phyloP scores from a whole-genome alignment of 2,329 filamentous ascomycete genomes.

The Aspergillus sp. region DNA sequence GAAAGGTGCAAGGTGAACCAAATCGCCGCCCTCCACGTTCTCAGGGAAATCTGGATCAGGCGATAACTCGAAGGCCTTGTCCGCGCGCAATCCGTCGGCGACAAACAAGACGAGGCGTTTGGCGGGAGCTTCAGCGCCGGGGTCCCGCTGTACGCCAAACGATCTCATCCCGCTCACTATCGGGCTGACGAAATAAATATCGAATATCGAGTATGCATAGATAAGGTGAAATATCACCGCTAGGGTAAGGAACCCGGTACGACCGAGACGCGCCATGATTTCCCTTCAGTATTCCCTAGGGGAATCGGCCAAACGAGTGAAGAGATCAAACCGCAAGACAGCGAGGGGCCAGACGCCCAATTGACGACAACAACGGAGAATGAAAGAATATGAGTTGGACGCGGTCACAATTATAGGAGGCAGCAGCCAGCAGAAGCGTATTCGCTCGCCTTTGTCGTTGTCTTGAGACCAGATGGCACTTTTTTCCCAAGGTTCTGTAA shows the following conservation, averaged over 20 bases:
- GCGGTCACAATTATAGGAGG: not conserved
- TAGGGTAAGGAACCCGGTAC: constrained; percentile 81
- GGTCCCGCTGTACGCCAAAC: constrained; percentile 66
- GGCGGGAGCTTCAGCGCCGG: constrained; percentile 69
- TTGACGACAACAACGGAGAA: not conserved
- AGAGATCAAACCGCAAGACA: not conserved
- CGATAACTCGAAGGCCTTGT: constrained; percentile 95
- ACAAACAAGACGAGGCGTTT: constrained; percentile 91
- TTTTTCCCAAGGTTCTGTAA: constrained; percentile 14
- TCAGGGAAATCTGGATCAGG: constrained; percentile 63
- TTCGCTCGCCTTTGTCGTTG: not conserved
- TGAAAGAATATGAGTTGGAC: constrained; percentile 16
- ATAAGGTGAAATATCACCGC: constrained; percentile 90
- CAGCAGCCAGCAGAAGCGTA: not conserved
- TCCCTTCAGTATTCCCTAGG: constrained; percentile 5
- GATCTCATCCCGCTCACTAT: constrained; percentile 94
- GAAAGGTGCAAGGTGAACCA: constrained; percentile 84
- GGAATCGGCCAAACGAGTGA: constrained; percentile 1
- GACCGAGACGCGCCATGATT: constrained; percentile 57
- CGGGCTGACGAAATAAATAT: constrained; percentile 97
- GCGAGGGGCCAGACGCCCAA: not conserved
- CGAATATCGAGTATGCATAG: constrained; percentile 95
- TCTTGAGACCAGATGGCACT: constrained; percentile 13
- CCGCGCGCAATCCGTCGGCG: constrained; percentile 93
- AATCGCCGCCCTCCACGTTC: constrained; percentile 37